These are phyloP conservation scores for Raphanus raphanistrum DNA, from an alignment of 345 rosid genomes.

Conservation along the genomic window DNA sequence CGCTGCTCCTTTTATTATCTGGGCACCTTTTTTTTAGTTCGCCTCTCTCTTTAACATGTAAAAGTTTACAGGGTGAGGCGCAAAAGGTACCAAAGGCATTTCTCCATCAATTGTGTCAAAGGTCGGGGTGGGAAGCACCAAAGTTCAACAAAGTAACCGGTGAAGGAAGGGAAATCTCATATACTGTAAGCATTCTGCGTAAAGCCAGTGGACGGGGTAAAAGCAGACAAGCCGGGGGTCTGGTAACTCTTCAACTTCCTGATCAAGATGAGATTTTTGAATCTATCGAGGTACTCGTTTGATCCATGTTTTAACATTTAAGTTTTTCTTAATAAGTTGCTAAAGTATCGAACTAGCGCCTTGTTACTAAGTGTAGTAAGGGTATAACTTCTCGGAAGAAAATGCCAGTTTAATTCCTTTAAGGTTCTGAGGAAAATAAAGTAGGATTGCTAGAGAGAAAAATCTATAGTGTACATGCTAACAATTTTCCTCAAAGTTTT, in stretches of 20 bases:
- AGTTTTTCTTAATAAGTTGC: not conserved
- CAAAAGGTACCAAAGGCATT: conserved; percentile 77
- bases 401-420: not conserved
- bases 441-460: conserved; percentile 19
- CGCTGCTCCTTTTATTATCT: not conserved
- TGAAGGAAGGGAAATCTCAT: conserved; percentile 51
- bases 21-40: not conserved
- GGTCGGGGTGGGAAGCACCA: conserved; percentile 93
- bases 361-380: not conserved
- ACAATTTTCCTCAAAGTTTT: conserved; percentile 8
- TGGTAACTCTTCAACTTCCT: conserved; percentile 78
- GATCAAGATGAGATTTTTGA: conserved; percentile 51
- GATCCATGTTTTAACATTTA: conserved; percentile 9
- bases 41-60: not conserved
- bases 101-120: conserved; percentile 90
- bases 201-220: conserved; percentile 91
- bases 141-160: conserved; percentile 65
- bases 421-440: conserved; percentile 6
- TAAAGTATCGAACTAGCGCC: conserved; percentile 9
- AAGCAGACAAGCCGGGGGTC: conserved; percentile 90
- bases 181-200: conserved; percentile 77
- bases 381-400: not conserved
- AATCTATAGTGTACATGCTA: conserved; percentile 1
- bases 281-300: conserved; percentile 64
- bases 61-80: conserved; percentile 65